Base-by-base conservation (phyloP, 2,329 filamentous ascomycete species). In the Helminthosporium solani region DNA sequence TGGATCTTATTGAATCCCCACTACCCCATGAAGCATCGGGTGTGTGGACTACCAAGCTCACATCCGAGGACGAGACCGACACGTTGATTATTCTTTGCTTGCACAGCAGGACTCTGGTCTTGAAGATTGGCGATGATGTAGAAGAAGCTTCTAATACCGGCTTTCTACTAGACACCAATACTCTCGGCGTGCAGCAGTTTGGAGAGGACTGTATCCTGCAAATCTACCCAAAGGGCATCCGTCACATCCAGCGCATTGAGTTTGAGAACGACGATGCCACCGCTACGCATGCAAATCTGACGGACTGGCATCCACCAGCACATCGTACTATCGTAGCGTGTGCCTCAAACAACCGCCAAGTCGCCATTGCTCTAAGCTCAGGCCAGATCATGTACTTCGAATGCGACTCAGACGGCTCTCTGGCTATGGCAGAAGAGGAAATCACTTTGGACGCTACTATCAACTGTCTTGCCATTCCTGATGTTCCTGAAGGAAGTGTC, bases 371-470 rank as follows among this genome's bases (percentile, higher is more conserved):
- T 1, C 77, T 99, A 20, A 97, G 91, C 66, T 96, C 91, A 7
- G 92, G 92, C 30, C 94, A 99, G 69, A 92, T 99, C 53, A 88
- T 96, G 33, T 99, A 97, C 66, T 99, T 99, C 58, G 95, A 99
- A 68, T 92, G 96, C 84, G 94, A 96, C 62, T 81, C 83, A 0
- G 92, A 97, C 70, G 91, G 91, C 23, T 88, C 88, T 3, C 77
- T 97, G 25, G 90, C 90, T 27, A 92, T 97, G 73, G 96, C 96
- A 56, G 74, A 97, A 55, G 91, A 97, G 63, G 90, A 92, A 68
- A 90, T 90, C 60, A 87, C 95, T 61, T 94, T 99, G 87, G 90
- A 88, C 42, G 92, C 90, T 36, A 96, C 91, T 0, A 91, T 99
- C 39, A 97, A 91, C 15, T 95, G 88, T 56, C 77, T 99, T n/a